A percentile compares a stretch with the other conserved stretches of the same genome.
Evolutionary conservation across 176 grass and related monocot genomes (phyloP).

Genomic region (Oryza punctata): DNA sequence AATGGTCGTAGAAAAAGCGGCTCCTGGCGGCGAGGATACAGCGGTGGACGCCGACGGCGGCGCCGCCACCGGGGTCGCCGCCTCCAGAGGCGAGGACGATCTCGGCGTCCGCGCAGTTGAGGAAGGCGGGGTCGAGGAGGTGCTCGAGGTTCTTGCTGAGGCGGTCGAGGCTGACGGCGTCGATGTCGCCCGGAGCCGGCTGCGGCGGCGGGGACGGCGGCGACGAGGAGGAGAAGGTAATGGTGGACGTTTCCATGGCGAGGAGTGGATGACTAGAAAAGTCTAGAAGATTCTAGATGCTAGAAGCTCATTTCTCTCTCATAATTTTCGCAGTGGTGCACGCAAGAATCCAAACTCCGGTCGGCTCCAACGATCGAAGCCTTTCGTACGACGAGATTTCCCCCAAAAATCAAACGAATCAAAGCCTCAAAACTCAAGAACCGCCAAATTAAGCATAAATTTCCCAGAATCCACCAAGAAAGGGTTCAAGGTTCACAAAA

Average conservation of each 20-base stretch:
- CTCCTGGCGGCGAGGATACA: slow-evolving; percentile 80
- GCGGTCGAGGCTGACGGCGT: slow-evolving; percentile 55
- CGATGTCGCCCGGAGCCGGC: slow-evolving; percentile 32
- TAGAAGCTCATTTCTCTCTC: neutral
- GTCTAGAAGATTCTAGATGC: slow-evolving; percentile 19
- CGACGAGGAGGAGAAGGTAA: slow-evolving; percentile 45
- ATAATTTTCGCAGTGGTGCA: neutral
- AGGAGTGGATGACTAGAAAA: neutral
- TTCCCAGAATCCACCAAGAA: neutral
- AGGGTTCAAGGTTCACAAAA: slow-evolving; percentile 1
- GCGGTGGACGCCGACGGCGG: slow-evolving; percentile 55
- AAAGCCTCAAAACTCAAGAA: neutral
- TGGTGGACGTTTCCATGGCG: slow-evolving; percentile 45
- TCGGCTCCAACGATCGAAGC: slow-evolving; percentile 3
- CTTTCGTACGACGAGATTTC: neutral
- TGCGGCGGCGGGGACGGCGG: slow-evolving; percentile 7
- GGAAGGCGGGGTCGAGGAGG: slow-evolving; percentile 64
- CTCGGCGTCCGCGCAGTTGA: slow-evolving; percentile 69
- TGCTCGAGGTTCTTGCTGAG: slow-evolving; percentile 70
- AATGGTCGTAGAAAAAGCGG: slow-evolving; percentile 59
- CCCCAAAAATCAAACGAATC: neutral
- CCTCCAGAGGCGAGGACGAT: slow-evolving; percentile 44
- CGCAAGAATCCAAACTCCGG: neutral
- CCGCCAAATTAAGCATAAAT: neutral
- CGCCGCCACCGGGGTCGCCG: slow-evolving; percentile 28